These are phyloP conservation scores for Ajuga chamaepitys DNA, from an alignment of 257 asterid genomes.

Conservation along the genomic window DNA sequence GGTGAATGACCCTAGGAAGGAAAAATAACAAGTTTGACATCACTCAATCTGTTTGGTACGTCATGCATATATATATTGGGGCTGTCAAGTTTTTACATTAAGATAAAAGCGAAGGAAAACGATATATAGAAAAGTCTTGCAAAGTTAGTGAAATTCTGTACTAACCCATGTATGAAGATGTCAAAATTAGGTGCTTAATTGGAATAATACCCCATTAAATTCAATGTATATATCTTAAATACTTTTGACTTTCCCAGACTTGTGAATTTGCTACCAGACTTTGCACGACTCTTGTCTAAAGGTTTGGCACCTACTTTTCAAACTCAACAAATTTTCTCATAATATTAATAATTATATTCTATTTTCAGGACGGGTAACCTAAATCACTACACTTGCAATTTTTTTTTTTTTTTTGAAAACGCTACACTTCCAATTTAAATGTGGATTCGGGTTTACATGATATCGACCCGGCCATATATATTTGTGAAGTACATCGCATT, in stretches of 20 bases:
- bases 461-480: too few species aligned
- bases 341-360: neutral
- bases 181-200: conserved; percentile 28
- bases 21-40: too few species aligned
- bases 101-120: neutral
- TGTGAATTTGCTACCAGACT: neutral
- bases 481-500: too few species aligned
- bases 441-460: too few species aligned
- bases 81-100: too few species aligned
- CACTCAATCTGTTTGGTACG: too few species aligned
- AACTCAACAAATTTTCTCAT: neutral
- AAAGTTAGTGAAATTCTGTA: conserved; percentile 26
- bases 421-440: too few species aligned
- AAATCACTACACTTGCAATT: conserved; percentile 12
- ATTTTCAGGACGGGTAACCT: conserved; percentile 24
- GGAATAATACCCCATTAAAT: neutral
- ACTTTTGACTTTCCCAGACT: conserved; percentile 9
- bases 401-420: too few species aligned
- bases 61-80: too few species aligned
- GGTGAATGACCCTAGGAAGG: too few species aligned
- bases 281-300: conserved; percentile 2
- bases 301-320: conserved; percentile 4
- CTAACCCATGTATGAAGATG: conserved; percentile 20
- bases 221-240: neutral
- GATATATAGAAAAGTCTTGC: conserved; percentile 5